phyloP scores from a whole-genome alignment of 441 rosid species.

The Melastoma candidum region DNA sequence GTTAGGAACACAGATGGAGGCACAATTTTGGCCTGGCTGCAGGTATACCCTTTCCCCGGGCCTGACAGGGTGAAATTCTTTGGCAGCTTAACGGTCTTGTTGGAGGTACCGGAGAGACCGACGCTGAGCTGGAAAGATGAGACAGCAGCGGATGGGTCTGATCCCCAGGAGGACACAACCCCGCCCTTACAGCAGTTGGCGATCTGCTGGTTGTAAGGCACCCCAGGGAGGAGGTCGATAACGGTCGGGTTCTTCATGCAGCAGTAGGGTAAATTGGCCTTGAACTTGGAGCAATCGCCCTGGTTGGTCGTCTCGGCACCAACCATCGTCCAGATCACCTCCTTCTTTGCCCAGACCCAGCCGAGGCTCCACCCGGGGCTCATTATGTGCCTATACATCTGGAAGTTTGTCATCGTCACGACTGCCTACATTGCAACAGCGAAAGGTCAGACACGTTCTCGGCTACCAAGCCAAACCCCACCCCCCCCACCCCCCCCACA shows the following conservation, averaged over 20 bases:
- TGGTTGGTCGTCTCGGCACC: neutral
- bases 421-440: neutral
- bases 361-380: conserved; percentile 3
- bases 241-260: conserved; percentile 6
- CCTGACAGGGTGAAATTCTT: conserved; percentile 2
- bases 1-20: neutral
- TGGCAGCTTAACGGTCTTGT: neutral
- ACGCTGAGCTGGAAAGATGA: neutral
- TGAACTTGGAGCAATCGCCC: neutral
- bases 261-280: neutral
- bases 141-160: neutral
- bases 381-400: conserved; percentile 7
- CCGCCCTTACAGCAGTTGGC: conserved; percentile 4
- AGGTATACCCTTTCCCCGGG: neutral
- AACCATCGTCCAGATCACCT: conserved; percentile 6
- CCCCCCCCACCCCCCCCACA: neutral
- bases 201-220: neutral
- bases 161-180: neutral
- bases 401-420: conserved; percentile 8
- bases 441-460: too few species aligned
- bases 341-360: conserved; percentile 9
- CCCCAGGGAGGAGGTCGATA: neutral
- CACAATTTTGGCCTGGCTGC: neutral
- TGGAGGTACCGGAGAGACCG: neutral
- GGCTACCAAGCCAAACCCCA: neutral